phyloP scores from a whole-genome alignment of 2,329 filamentous ascomycete species.

The Apiospora kogelbergensis region DNA sequence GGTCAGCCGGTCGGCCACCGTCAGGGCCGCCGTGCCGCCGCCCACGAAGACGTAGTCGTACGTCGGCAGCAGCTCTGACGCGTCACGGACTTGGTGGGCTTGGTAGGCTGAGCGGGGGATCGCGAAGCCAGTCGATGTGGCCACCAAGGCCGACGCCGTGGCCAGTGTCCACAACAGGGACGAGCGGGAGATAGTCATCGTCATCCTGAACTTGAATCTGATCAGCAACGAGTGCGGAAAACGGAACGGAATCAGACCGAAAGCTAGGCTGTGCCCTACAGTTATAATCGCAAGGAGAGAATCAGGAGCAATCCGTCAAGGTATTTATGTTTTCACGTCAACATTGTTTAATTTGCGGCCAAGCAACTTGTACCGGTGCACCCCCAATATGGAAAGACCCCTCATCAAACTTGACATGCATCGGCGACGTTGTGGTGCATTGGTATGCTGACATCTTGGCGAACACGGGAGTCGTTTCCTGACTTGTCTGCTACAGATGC shows the following conservation, averaged over 20 bases:
- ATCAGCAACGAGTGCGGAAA: too few species aligned
- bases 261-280: not conserved
- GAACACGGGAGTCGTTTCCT: not conserved
- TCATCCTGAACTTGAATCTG: not conserved
- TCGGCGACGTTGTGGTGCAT: not conserved
- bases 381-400: too few species aligned
- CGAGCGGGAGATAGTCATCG: not conserved
- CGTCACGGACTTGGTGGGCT: slow-evolving; percentile 1
- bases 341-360: too few species aligned
- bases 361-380: not conserved
- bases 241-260: not conserved
- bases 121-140: not conserved
- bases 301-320: too few species aligned
- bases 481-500: not conserved
- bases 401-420: not conserved
- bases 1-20: slow-evolving; percentile 28
- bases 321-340: not conserved
- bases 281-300: rapidly evolving
- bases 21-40: slow-evolving; percentile 27
- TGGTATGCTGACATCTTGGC: not conserved
- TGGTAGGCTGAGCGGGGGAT: slow-evolving; percentile 6
- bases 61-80: slow-evolving; percentile 13
- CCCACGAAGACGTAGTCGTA: slow-evolving; percentile 31
- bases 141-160: not conserved
- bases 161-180: not conserved